Evolutionary conservation across 1,139 yeast species (phyloP).

Genomic region (Kodamaea plutei): DNA sequence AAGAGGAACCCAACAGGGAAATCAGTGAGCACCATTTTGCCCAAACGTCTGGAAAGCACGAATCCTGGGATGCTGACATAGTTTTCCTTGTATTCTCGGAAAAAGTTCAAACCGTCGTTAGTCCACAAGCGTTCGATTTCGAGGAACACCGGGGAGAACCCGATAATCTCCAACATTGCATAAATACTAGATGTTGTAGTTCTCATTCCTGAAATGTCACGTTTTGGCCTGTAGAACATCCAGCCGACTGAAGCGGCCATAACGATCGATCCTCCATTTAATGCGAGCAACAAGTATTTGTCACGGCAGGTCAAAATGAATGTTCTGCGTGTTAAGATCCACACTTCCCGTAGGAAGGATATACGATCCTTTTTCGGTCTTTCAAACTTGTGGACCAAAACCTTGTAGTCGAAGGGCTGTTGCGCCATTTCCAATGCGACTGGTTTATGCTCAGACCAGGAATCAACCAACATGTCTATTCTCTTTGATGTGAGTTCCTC

Average conservation of each 20-base stretch:
- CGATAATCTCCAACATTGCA: conserved; percentile 61
- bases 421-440: not conserved
- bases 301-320: conserved; percentile 57
- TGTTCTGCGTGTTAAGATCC: conserved; percentile 54
- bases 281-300: conserved; percentile 48
- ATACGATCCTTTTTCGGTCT: conserved; percentile 12
- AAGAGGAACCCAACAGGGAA: conserved; percentile 57
- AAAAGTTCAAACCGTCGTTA: conserved; percentile 64
- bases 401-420: conserved; percentile 9
- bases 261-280: conserved; percentile 51
- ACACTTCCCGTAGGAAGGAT: conserved; percentile 38
- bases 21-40: conserved; percentile 68
- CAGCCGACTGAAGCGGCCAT: conserved; percentile 68
- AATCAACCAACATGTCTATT: conserved; percentile 15
- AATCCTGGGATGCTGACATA: conserved; percentile 66
- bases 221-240: conserved; percentile 67
- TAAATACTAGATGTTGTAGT: conserved; percentile 62
- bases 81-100: conserved; percentile 72
- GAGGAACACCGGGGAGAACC: conserved; percentile 63
- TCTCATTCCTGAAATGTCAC: conserved; percentile 63
- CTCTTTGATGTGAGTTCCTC: conserved; percentile 15
- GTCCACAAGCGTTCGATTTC: conserved; percentile 73
- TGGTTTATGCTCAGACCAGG: conserved; percentile 12
- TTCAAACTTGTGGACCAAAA: conserved; percentile 11
- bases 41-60: conserved; percentile 60